A percentile compares a stretch with the other conserved stretches of the same genome.
Evolutionary conservation across 2,329 filamentous ascomycete genomes (phyloP).

Genomic region (Zopfia rhizophila): DNA sequence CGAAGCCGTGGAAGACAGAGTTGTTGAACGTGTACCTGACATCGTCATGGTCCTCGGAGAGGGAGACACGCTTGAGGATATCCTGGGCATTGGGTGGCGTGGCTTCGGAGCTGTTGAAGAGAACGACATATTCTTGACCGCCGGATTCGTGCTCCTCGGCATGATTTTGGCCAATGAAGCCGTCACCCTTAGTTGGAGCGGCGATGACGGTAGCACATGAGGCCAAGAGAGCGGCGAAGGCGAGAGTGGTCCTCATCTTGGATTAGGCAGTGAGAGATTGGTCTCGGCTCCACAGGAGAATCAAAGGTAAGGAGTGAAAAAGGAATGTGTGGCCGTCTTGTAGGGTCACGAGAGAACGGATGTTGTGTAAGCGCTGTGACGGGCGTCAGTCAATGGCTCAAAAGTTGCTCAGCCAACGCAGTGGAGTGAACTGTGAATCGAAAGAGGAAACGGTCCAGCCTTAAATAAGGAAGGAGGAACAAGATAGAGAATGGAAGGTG

Average conservation of each 20-base stretch:
- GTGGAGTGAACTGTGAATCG: constrained; percentile 16
- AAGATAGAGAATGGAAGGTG: constrained; percentile 18
- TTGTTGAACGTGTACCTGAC: constrained; percentile 55
- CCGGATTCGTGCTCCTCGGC: constrained; percentile 38
- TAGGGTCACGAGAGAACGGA: constrained; percentile 29
- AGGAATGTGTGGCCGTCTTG: constrained; percentile 27
- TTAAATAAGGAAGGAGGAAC: constrained; percentile 22
- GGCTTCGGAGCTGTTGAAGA: constrained; percentile 46
- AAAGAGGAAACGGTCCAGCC: constrained; percentile 24
- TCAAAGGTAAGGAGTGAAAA: constrained; percentile 20
- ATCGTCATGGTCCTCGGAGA: constrained; percentile 50
- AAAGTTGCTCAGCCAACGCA: constrained; percentile 9
- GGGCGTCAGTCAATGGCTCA: constrained; percentile 34
- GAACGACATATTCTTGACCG: constrained; percentile 49
- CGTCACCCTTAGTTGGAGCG: constrained; percentile 24
- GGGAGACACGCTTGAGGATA: constrained; percentile 45
- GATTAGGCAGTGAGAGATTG: neutral
- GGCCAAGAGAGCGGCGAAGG: constrained; percentile 41
- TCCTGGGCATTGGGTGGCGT: constrained; percentile 45
- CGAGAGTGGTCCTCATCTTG: constrained; percentile 42
- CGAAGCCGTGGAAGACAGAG: constrained; percentile 52
- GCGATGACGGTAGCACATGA: constrained; percentile 30
- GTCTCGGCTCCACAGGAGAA: constrained; percentile 29
- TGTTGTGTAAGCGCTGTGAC: constrained; percentile 35
- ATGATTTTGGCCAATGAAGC: constrained; percentile 36